Evolutionary conservation across 2,329 filamentous ascomycete genomes (phyloP).

Genomic region (Epichloe sylvatica): DNA sequence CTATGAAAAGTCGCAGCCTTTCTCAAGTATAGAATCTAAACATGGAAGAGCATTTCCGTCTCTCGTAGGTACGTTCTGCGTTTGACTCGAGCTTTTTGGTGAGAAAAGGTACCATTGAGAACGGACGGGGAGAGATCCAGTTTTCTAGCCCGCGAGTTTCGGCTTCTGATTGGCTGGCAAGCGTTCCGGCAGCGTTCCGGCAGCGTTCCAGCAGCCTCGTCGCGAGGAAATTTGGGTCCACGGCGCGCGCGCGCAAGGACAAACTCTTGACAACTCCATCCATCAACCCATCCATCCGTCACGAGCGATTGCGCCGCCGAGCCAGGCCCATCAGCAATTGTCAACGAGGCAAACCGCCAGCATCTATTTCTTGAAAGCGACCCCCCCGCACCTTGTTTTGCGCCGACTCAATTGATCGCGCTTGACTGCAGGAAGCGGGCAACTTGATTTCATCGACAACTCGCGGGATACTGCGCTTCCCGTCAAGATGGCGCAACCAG

Average conservation of each 20-base stretch:
- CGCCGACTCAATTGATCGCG: background rate
- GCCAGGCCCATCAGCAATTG: constrained; percentile 1
- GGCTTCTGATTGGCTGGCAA: constrained; percentile 14
- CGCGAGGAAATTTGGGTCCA: constrained; percentile 25
- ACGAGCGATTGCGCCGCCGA: constrained; percentile 7
- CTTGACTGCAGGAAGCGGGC: background rate
- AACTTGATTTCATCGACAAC: background rate
- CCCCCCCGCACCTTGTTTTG: background rate
- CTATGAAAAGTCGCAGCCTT: background rate
- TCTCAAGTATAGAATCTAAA: background rate
- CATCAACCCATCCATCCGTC: constrained; percentile 5
- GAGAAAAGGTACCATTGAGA: background rate
- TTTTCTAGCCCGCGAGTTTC: background rate
- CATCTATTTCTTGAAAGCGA: background rate
- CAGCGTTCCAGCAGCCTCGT: constrained; percentile 18
- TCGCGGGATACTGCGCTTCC: constrained; percentile 1
- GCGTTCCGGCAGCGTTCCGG: constrained; percentile 1
- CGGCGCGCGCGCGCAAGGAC: constrained; percentile 10
- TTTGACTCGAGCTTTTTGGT: background rate
- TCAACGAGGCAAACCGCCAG: background rate
- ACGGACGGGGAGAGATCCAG: background rate
- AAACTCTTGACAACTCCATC: constrained; percentile 1
- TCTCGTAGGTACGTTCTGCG: background rate
- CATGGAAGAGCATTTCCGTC: background rate
- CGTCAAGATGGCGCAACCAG: constrained; percentile 25